Evolutionary conservation across 345 rosid species (phyloP).

Genomic region (Ceriops tagal): DNA sequence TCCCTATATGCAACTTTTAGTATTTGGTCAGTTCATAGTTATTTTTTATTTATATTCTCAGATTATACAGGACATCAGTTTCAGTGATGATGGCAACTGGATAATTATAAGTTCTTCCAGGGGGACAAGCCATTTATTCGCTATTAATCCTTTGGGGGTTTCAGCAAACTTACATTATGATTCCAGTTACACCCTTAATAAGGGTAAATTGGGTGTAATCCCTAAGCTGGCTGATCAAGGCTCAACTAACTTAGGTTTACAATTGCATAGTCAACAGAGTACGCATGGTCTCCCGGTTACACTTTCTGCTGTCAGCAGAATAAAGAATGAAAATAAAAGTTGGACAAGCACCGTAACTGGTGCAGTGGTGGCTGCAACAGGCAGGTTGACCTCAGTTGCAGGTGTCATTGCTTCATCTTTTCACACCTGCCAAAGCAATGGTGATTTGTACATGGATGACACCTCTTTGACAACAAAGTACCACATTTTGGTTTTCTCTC

Average conservation of each 20-base stretch:
- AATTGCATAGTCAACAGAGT: slow-evolving; percentile 33
- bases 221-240: slow-evolving; percentile 36
- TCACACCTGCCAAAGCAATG: slow-evolving; percentile 51
- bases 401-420: slow-evolving; percentile 76
- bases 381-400: slow-evolving; percentile 54
- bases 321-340: slow-evolving; percentile 67
- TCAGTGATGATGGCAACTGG: slow-evolving; percentile 81
- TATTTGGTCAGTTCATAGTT: not conserved
- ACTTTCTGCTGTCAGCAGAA: slow-evolving; percentile 73
- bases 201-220: slow-evolving; percentile 27
- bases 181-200: slow-evolving; percentile 28
- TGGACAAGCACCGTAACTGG: slow-evolving; percentile 77
- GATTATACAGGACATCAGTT: slow-evolving; percentile 94
- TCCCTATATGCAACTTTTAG: not conserved
- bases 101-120: slow-evolving; percentile 87
- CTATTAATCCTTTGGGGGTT: slow-evolving; percentile 61
- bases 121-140: slow-evolving; percentile 94
- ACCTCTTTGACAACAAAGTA: slow-evolving; percentile 41
- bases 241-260: slow-evolving; percentile 34
- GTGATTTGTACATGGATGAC: slow-evolving; percentile 22
- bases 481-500: slow-evolving; percentile 74
- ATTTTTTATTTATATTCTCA: slow-evolving; percentile 19
- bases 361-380: slow-evolving; percentile 86
- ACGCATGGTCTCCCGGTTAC: slow-evolving; percentile 55
- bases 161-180: slow-evolving; percentile 36